Conservation (phyloP, 139 green algal genomes). For the Tetraselmis chui region DNA sequence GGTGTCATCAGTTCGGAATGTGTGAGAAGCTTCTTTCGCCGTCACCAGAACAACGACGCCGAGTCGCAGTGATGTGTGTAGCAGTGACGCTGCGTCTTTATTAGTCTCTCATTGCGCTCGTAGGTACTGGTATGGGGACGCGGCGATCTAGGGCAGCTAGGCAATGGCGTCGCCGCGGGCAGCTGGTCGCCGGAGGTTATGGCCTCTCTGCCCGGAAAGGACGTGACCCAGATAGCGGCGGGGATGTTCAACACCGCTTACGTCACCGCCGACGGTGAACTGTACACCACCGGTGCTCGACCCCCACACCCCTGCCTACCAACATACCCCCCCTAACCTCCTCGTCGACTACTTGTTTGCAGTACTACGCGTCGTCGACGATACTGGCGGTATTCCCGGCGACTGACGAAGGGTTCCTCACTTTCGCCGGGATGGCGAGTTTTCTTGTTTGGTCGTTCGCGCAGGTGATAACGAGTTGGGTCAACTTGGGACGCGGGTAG, state of each 20-base stretch:
- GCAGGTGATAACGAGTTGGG: constrained; percentile 35
- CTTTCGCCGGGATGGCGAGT: too few species aligned
- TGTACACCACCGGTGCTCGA: constrained; percentile 39
- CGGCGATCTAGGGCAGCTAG: constrained; percentile 42
- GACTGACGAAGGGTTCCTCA: too few species aligned
- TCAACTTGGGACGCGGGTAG: constrained; percentile 32
- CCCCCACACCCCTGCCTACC: background rate
- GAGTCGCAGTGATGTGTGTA: background rate
- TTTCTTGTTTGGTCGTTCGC: too few species aligned
- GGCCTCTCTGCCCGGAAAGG: constrained; percentile 18
- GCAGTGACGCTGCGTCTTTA: constrained; percentile 2
- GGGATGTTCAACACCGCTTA: constrained; percentile 38
- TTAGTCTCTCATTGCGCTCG: background rate
- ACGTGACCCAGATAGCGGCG: constrained; percentile 17
- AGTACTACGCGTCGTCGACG: too few species aligned
- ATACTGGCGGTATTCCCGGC: too few species aligned
- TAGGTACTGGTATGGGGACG: constrained; percentile 36
- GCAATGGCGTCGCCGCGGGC: constrained; percentile 1
- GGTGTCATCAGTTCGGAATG: background rate
- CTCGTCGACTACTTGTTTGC: too few species aligned
- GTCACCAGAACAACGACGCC: background rate
- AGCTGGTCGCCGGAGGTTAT: constrained; percentile 12
- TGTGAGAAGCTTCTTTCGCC: background rate
- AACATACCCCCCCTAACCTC: too few species aligned
- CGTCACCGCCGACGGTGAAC: constrained; percentile 48